Evolutionary conservation across 2,329 filamentous ascomycete genomes (phyloP), one percentile per base, ranked within the genome.

Genomic region (Fusarium vanettenii): DNA sequence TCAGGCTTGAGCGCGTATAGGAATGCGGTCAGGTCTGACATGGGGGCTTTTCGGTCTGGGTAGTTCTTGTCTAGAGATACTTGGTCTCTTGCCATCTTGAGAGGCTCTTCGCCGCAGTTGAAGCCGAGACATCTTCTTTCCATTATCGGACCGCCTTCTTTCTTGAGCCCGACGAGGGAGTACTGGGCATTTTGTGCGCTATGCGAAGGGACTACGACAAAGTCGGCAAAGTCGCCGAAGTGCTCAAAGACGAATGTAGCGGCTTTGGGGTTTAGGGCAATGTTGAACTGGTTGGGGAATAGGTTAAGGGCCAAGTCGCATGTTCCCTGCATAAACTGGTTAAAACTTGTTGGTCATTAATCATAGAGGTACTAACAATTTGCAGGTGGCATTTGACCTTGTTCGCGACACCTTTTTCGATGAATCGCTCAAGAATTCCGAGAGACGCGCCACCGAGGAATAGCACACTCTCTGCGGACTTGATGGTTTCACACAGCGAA

Each of bases 211-310:
- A 78, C 76, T 18, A 77, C 75, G 2, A 62, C 64, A 31, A 77
- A 77, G 6, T 73, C 62, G 33, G 57, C 37, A 25, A 77, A 77
- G 20, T 73, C 63, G 18, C 14, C 20, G 29, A 59, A 76, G 52
- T 62, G 62, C 6, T 68, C 33, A 10, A 77, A 70, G 10, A 78
- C 75, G 5, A 52, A 64, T 37, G 71, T 63, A 3, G 75, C 75
- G 22, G 75, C 75, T 20, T 48, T 37, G 20, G 52, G 43, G 37
- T 77, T 77, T 13, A 77, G 71, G 18, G 73, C 75, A 35, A 77
- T 66, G 31, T 77, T 77, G 67, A 77, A 77, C 41, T 77, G 75
- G 31, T 78, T 78, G 13, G 75, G 74, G 20, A 77, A 77, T 4
- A 77, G 41, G 57, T 77, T 77, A 16, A 66, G 69, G 13, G 69